These are phyloP conservation scores for Sextonia rubra DNA, from an alignment of 164 flowering plant species.

Conservation along the genomic window DNA sequence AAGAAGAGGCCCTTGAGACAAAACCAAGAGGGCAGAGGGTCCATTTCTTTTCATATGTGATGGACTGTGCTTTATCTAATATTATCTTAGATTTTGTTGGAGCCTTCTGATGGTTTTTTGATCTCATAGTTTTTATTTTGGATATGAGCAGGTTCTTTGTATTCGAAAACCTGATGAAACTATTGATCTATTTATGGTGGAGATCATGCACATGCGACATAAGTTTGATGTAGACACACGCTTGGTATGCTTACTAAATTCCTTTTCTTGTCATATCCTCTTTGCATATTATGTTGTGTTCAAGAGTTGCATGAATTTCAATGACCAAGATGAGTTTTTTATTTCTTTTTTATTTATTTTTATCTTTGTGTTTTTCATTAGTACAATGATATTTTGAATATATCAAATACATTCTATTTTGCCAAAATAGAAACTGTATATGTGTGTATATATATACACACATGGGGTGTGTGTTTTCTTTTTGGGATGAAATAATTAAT, in stretches of 20 bases:
- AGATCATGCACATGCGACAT: slow-evolving; percentile 99
- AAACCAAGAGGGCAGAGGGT: background rate
- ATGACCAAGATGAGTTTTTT: background rate
- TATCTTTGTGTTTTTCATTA: too few relatives aligned
- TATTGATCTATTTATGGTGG: slow-evolving; percentile 97
- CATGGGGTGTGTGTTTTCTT: too few relatives aligned
- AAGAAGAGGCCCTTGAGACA: too few relatives aligned
- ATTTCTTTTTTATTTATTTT: too few relatives aligned
- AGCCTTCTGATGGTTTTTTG: background rate
- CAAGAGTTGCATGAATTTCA: background rate
- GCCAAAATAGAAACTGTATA: too few relatives aligned
- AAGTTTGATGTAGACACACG: slow-evolving; percentile 98
- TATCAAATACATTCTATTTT: too few relatives aligned
- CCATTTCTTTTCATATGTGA: background rate
- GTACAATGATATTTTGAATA: too few relatives aligned
- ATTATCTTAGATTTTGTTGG: background rate
- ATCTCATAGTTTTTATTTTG: background rate
- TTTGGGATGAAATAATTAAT: too few relatives aligned
- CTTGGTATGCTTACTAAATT: slow-evolving; percentile 49
- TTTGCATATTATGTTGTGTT: slow-evolving; percentile 1
- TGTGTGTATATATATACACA: too few relatives aligned
- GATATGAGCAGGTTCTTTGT: slow-evolving; percentile 70
- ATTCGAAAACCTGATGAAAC: slow-evolving; percentile 88
- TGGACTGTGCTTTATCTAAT: background rate
- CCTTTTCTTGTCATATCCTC: background rate